phyloP scores from a whole-genome alignment of 2,329 filamentous ascomycete genomes.

The Fragosphaeria purpurea region DNA sequence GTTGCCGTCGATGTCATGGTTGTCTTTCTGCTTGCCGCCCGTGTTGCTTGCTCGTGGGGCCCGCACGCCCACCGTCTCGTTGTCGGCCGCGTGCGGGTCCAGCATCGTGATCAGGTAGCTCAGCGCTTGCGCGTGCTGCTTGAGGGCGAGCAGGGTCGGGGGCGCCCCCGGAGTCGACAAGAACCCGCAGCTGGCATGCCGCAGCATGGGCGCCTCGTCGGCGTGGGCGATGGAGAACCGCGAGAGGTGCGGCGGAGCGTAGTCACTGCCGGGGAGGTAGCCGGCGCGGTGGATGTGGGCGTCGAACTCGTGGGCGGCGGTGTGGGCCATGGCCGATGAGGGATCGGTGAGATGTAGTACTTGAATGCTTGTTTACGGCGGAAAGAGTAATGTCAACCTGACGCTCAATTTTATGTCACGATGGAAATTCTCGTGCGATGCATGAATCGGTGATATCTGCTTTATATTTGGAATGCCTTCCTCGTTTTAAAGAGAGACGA shows the following conservation, averaged over 20 bases:
- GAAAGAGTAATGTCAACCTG: no score
- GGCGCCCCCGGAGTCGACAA: slow-evolving; percentile 41
- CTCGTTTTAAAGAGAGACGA: no score
- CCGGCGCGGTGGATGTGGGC: slow-evolving; percentile 8
- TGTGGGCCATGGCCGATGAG: slow-evolving; percentile 10
- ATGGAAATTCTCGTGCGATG: no score
- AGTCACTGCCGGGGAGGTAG: slow-evolving; percentile 28
- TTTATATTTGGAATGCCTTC: no score
- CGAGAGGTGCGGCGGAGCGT: slow-evolving; percentile 30
- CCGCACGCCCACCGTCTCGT: slow-evolving; percentile 5
- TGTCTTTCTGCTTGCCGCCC: background rate
- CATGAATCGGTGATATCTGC: no score
- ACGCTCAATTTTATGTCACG: no score
- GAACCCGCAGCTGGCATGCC: slow-evolving; percentile 48
- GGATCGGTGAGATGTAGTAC: no score
- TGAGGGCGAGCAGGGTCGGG: slow-evolving; percentile 47
- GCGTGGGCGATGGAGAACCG: slow-evolving; percentile 26
- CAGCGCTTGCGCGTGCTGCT: slow-evolving; percentile 51
- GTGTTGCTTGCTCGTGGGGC: background rate
- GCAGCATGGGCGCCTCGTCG: slow-evolving; percentile 22
- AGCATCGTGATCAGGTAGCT: slow-evolving; percentile 40
- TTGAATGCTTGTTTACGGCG: no score
- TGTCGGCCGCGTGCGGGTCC: slow-evolving; percentile 21
- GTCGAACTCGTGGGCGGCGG: slow-evolving; percentile 11
- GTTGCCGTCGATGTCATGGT: background rate